phyloP scores from a whole-genome alignment of 768 basidiomycete genomes.

The Exidia glandulosa region DNA sequence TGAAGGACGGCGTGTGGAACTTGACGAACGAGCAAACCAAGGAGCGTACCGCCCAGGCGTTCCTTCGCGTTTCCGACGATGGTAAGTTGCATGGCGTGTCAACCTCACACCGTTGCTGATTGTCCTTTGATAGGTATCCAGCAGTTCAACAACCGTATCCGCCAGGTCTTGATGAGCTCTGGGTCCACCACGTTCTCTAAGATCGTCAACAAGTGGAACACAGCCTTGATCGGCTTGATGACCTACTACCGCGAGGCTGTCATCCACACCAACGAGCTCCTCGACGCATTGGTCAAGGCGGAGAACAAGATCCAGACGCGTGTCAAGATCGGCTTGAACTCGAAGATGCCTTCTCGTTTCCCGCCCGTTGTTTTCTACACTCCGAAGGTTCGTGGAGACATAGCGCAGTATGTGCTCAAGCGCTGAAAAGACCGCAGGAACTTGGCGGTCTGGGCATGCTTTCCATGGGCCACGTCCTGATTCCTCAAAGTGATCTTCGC shows the following conservation, averaged over 20 bases:
- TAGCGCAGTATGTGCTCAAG: background rate
- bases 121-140: constrained; percentile 55
- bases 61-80: constrained; percentile 94
- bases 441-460: constrained; percentile 97
- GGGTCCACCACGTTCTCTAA: constrained; percentile 98
- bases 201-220: constrained; percentile 98
- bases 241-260: constrained; percentile 98
- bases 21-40: constrained; percentile 94
- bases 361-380: constrained; percentile 95
- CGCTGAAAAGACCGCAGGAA: constrained; percentile 38
- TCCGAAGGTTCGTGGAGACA: constrained; percentile 50
- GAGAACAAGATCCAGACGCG: constrained; percentile 99
- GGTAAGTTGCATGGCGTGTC: constrained; percentile 29
- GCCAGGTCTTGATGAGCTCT: constrained; percentile 96
- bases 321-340: constrained; percentile 98
- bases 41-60: constrained; percentile 95
- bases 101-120: constrained; percentile 2
- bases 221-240: constrained; percentile 90
- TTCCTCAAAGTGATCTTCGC: constrained; percentile 92
- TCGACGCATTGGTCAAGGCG: constrained; percentile 93
- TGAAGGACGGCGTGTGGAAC: constrained; percentile 96
- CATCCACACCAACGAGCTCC: constrained; percentile 91
- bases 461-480: constrained; percentile 98
- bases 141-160: constrained; percentile 94
- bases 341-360: constrained; percentile 99